A percentile compares a stretch with the other conserved stretches of the same genome.
These are phyloP conservation scores for Firmiana major DNA, from an alignment of 345 rosid genomes.

Conservation along the genomic window DNA sequence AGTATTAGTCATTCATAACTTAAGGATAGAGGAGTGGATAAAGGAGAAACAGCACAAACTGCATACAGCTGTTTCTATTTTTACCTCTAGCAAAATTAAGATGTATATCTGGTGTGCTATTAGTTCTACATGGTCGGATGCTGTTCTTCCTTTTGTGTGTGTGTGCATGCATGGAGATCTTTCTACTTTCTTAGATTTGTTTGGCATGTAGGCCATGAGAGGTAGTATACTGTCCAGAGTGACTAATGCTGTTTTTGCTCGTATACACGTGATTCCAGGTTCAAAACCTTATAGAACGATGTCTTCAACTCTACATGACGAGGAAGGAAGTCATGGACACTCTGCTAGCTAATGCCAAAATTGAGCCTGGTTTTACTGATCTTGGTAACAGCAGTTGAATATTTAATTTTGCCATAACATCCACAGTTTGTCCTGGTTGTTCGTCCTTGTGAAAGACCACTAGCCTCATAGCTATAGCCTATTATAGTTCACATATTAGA, in stretches of 20 bases:
- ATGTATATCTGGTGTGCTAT: neutral
- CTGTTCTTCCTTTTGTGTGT: neutral
- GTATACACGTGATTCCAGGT: conserved; percentile 47
- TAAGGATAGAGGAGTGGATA: neutral
- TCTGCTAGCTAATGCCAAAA: conserved; percentile 74
- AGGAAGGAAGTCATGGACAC: conserved; percentile 94
- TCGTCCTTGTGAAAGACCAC: neutral
- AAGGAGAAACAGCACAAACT: conserved; percentile 5
- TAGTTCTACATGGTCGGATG: neutral
- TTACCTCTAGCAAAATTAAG: neutral
- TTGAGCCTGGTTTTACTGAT: conserved; percentile 96
- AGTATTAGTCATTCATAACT: neutral
- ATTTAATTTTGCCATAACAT: conserved; percentile 3
- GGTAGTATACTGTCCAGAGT: neutral
- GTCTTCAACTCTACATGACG: conserved; percentile 93
- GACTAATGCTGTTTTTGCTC: neutral
- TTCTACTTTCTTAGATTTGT: neutral
- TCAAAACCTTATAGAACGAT: conserved; percentile 89
- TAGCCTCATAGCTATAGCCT: neutral
- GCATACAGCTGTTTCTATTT: neutral
- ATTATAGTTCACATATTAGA: neutral
- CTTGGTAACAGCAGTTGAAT: conserved; percentile 50
- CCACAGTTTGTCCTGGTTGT: neutral
- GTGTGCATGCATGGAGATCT: neutral
- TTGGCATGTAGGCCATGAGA: neutral